Evolutionary conservation across 805 yeast species (phyloP).

Genomic region (Isabelozyma rhagii): DNA sequence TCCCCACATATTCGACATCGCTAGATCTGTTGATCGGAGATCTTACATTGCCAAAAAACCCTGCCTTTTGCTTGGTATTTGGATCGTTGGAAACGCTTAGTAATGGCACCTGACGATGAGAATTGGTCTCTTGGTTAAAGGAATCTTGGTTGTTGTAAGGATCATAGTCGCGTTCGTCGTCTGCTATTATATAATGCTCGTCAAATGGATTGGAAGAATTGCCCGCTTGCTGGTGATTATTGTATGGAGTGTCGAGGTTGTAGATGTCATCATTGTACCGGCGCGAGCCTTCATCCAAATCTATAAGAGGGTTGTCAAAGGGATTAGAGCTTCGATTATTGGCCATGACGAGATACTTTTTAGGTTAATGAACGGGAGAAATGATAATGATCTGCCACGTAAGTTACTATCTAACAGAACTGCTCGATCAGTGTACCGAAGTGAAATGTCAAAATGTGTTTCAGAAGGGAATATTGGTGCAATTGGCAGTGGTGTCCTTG

Average conservation of each 20-base stretch:
- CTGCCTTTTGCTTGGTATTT: slow-evolving; percentile 11
- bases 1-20: slow-evolving; percentile 23
- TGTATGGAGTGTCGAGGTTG: neutral
- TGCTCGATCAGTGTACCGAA: too few species aligned
- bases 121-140: neutral
- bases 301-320: slow-evolving; percentile 23
- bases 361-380: too few species aligned
- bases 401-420: too few species aligned
- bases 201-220: slow-evolving; percentile 26
- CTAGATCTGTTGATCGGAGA: slow-evolving; percentile 4
- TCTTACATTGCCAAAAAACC: slow-evolving; percentile 18
- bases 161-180: slow-evolving; percentile 26
- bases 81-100: slow-evolving; percentile 21
- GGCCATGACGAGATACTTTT: neutral
- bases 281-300: slow-evolving; percentile 18
- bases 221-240: neutral
- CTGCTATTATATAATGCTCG: slow-evolving; percentile 33
- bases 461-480: neutral
- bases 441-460: too few species aligned
- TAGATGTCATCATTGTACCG: neutral
- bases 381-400: too few species aligned
- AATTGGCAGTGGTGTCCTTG: neutral
- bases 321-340: slow-evolving; percentile 8
- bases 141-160: slow-evolving; percentile 1
- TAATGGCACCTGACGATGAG: slow-evolving; percentile 21